Evolutionary conservation across 371 early-diverging fungal genomes (phyloP), one percentile per base, ranked within the genome.

Genomic region (Coemansia sp.): DNA sequence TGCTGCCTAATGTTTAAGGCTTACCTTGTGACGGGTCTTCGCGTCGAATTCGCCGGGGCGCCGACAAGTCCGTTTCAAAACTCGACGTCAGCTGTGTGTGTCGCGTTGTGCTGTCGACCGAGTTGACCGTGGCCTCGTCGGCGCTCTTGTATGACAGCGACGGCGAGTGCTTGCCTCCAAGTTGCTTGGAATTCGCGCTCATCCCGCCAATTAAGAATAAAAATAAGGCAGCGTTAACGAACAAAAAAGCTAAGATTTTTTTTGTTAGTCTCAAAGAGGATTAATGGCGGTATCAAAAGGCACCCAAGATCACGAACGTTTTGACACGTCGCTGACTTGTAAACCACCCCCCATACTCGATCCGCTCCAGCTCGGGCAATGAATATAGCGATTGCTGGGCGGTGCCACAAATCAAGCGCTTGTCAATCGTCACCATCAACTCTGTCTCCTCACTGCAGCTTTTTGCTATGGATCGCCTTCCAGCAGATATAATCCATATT

Each of bases 41-140:
- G 24, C 53, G 32, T 42, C 61, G 70, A 10, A 36, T 50, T 1
- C 69, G 58, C 10, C 55, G 74, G 1, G 74, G 74, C 18, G 58
- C 52, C 24, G 74, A 72, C 34, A 72, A 34, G 65, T 72, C 74
- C 5, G 70, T 72, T 32, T 72, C 74, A 49, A 72, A 72, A 33
- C 65, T 69, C 34, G 65, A 55, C 14, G 62, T 50, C 14, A 50
- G 32, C 32, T 31, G 33, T 36, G 40, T 51, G 24, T 14, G 44
- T 16, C 38, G n/a, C 16, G 39, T 37, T 34, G 43, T 18, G 39
- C 38, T 43, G 33, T 31, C 50, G 16, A 52, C 24, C 24, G 39
- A 44, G 33, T 62, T 51, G 4, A 18, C 48, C 12, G 18, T 31
- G 10, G 66, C 48, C 43, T 55, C 49, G 18, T 66, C 67, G 42